A percentile compares a stretch with the other conserved stretches of the same genome.
Evolutionary conservation across 306 rosid species (phyloP).

Genomic region (Abrus pulchellus): DNA sequence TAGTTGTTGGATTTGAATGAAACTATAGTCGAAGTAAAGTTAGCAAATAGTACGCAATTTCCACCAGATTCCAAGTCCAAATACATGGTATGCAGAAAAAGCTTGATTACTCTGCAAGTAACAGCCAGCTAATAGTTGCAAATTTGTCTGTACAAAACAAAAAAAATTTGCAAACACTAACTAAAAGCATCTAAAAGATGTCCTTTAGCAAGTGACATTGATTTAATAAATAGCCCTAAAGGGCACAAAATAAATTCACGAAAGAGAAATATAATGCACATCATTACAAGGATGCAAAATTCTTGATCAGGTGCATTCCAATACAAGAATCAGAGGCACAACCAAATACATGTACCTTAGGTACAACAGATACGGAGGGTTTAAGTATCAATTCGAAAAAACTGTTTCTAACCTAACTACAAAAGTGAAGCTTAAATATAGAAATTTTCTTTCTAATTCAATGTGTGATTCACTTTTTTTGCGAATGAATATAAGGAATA

Average conservation of each 20-base stretch:
- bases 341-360: background rate
- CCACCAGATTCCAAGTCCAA: background rate
- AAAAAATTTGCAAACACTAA: slow-evolving; percentile 31
- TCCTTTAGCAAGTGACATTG: slow-evolving; percentile 10
- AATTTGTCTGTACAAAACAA: slow-evolving; percentile 69
- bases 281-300: background rate
- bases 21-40: too few species aligned
- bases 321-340: slow-evolving; percentile 4
- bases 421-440: background rate
- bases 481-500: background rate
- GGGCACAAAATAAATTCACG: slow-evolving; percentile 30
- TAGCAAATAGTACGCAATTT: too few species aligned
- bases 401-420: background rate
- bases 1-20: too few species aligned
- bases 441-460: background rate
- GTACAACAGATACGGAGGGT: slow-evolving; percentile 17
- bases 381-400: background rate
- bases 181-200: slow-evolving; percentile 2
- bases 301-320: background rate
- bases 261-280: slow-evolving; percentile 34
- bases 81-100: slow-evolving; percentile 82
- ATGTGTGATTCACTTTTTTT: background rate
- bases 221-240: slow-evolving; percentile 15
- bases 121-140: slow-evolving; percentile 87
- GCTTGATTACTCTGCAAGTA: slow-evolving; percentile 88